phyloP scores from a whole-genome alignment of 768 basidiomycete species.

The Trametes meyenii region DNA sequence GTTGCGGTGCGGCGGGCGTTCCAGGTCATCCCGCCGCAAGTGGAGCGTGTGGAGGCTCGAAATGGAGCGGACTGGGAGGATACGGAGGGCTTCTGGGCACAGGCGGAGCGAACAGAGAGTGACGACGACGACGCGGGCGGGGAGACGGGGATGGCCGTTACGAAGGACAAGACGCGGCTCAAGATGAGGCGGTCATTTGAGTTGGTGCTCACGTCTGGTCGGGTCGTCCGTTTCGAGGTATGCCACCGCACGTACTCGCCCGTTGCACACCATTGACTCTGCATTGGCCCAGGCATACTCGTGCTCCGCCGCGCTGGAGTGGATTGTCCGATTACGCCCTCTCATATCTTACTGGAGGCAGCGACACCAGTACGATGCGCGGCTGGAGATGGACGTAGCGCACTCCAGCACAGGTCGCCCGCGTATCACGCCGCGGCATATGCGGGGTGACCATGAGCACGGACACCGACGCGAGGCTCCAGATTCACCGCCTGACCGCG shows the following conservation, averaged over 20 bases:
- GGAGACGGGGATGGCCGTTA: constrained; percentile 48
- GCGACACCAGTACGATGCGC: constrained; percentile 73
- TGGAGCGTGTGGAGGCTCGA: constrained; percentile 16
- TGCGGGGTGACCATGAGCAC: constrained; percentile 38
- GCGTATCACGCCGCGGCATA: constrained; percentile 60
- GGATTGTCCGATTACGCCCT: constrained; percentile 77
- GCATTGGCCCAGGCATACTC: constrained; percentile 58
- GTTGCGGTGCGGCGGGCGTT: constrained; percentile 65
- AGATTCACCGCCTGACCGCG: constrained; percentile 48
- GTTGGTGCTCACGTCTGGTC: constrained; percentile 68
- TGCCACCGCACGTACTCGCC: constrained; percentile 18
- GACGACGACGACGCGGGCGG: constrained; percentile 74
- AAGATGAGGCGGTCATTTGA: constrained; percentile 77
- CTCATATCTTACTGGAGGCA: constrained; percentile 80
- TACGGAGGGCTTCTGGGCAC: constrained; percentile 39
- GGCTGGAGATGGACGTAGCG: constrained; percentile 79
- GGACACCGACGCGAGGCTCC: constrained; percentile 40
- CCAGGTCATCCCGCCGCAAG: constrained; percentile 42
- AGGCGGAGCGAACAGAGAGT: constrained; percentile 41
- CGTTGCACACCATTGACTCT: neutral
- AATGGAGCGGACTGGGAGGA: constrained; percentile 30
- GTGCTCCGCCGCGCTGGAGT: constrained; percentile 70
- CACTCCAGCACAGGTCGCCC: constrained; percentile 53
- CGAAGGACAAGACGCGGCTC: constrained; percentile 46
- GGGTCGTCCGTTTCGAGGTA: constrained; percentile 80